These are phyloP conservation scores for Ceratocystis cacaofunesta DNA, from an alignment of 2,329 filamentous ascomycete species.

Conservation along the genomic window DNA sequence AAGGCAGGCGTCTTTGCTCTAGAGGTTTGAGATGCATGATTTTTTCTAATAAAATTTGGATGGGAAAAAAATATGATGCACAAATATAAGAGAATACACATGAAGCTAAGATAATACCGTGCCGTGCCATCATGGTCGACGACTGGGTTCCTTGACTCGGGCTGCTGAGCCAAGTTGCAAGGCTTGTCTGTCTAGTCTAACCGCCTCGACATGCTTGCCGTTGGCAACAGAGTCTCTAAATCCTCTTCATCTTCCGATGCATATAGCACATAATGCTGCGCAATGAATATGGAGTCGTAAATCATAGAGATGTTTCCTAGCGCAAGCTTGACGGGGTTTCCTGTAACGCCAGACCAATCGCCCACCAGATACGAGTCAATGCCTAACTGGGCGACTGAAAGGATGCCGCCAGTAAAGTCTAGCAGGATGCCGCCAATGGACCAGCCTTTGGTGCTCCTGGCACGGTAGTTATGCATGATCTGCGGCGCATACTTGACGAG, in stretches of 20 bases:
- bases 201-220: slow-evolving; percentile 21
- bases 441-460: slow-evolving; percentile 78
- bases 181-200: slow-evolving; percentile 14
- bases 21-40: background rate
- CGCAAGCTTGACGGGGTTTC: slow-evolving; percentile 81
- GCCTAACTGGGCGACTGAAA: slow-evolving; percentile 67
- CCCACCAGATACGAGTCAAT: slow-evolving; percentile 73
- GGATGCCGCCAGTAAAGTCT: slow-evolving; percentile 64
- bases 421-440: slow-evolving; percentile 71
- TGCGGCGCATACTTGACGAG: slow-evolving; percentile 89
- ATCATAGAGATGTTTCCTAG: slow-evolving; percentile 73
- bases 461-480: slow-evolving; percentile 66
- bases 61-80: background rate
- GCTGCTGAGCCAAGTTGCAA: background rate
- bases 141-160: background rate
- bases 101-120: background rate
- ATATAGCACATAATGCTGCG: slow-evolving; percentile 80
- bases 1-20: too few species aligned
- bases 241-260: slow-evolving; percentile 18
- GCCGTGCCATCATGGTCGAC: too few species aligned
- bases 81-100: background rate
- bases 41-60: background rate
- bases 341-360: slow-evolving; percentile 82
- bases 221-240: slow-evolving; percentile 22
- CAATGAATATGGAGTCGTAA: slow-evolving; percentile 75